Percentiles rank a stretch among this genome's conserved stretches.
Evolutionary conservation across 2,329 filamentous ascomycete species (phyloP).

Genomic region (Cladosporium sp.): DNA sequence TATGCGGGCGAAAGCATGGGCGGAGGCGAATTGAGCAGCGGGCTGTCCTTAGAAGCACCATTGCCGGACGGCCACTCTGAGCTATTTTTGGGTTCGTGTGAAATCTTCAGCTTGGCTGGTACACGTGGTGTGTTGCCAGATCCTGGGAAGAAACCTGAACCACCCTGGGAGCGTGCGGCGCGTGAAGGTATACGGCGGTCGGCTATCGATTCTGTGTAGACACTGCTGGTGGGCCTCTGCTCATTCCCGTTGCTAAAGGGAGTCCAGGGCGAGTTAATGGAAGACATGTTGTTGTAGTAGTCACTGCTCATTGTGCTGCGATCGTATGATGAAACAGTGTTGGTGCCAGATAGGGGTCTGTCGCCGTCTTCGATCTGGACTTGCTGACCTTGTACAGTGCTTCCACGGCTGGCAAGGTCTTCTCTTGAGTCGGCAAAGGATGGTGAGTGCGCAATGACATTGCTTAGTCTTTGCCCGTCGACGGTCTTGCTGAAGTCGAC

Average conservation of each 20-base stretch:
- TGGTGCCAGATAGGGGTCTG: constrained; percentile 25
- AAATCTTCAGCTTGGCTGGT: constrained; percentile 30
- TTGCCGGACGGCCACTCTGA: constrained; percentile 26
- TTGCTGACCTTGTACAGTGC: constrained; percentile 30
- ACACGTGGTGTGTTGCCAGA: constrained; percentile 30
- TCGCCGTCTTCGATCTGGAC: constrained; percentile 33
- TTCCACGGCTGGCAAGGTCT: constrained; percentile 38
- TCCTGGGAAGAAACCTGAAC: constrained; percentile 50
- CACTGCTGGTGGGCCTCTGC: constrained; percentile 43
- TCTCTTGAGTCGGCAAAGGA: constrained; percentile 62
- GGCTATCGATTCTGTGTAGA: constrained; percentile 45
- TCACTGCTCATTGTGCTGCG: constrained; percentile 35
- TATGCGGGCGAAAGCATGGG: neutral
- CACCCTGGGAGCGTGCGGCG: constrained; percentile 48
- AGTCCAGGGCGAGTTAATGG: constrained; percentile 34
- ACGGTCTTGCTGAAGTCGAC: constrained; percentile 52
- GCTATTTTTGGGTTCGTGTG: constrained; percentile 26
- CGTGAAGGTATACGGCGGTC: constrained; percentile 45
- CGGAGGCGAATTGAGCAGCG: constrained; percentile 17
- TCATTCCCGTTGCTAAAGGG: constrained; percentile 28
- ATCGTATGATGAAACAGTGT: constrained; percentile 30
- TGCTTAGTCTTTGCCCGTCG: constrained; percentile 63
- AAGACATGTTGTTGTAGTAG: constrained; percentile 32
- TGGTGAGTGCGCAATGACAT: constrained; percentile 69
- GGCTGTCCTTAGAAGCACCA: constrained; percentile 18